These are phyloP conservation scores for Phytopythium chamaehyphon DNA, from an alignment of 352 stramenopile genomes.

Conservation along the genomic window DNA sequence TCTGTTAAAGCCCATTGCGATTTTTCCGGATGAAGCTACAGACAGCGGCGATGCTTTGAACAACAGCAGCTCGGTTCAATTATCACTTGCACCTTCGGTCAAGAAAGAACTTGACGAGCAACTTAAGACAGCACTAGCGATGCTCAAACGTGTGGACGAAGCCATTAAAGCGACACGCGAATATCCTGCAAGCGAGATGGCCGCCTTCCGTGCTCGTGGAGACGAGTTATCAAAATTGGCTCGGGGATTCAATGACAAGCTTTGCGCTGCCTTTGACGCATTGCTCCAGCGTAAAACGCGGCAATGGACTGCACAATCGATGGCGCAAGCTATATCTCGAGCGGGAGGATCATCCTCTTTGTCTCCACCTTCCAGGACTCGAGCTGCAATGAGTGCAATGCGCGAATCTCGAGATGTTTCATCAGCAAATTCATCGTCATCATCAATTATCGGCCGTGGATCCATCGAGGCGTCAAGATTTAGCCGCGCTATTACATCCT, in stretches of 20 bases:
- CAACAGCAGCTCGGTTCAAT: slow-evolving; percentile 6
- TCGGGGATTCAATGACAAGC: slow-evolving; percentile 44
- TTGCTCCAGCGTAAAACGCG: slow-evolving; percentile 52
- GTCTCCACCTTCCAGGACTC: slow-evolving; percentile 3
- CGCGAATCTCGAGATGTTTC: slow-evolving; percentile 28
- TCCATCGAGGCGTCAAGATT: slow-evolving; percentile 21
- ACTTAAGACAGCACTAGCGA: slow-evolving; percentile 33
- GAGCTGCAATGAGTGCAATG: slow-evolving; percentile 6
- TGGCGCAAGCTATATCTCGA: slow-evolving; percentile 2
- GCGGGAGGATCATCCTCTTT: background rate
- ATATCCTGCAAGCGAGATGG: slow-evolving; percentile 66
- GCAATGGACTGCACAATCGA: slow-evolving; percentile 26
- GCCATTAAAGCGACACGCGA: slow-evolving; percentile 53
- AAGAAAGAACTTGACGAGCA: slow-evolving; percentile 22
- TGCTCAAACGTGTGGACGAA: slow-evolving; percentile 37
- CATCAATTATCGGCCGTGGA: slow-evolving; percentile 5
- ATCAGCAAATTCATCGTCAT: slow-evolving; percentile 13
- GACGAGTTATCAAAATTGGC: slow-evolving; percentile 51
- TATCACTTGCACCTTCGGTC: background rate
- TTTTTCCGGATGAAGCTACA: slow-evolving; percentile 41
- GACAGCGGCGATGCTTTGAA: background rate
- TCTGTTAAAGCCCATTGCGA: slow-evolving; percentile 37
- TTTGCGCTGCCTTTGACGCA: slow-evolving; percentile 42
- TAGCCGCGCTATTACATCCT: slow-evolving; percentile 33
- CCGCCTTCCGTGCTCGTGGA: slow-evolving; percentile 42